Evolutionary conservation across 73 alveolate genomes (phyloP).

Genomic region (Urostyla sp.): DNA sequence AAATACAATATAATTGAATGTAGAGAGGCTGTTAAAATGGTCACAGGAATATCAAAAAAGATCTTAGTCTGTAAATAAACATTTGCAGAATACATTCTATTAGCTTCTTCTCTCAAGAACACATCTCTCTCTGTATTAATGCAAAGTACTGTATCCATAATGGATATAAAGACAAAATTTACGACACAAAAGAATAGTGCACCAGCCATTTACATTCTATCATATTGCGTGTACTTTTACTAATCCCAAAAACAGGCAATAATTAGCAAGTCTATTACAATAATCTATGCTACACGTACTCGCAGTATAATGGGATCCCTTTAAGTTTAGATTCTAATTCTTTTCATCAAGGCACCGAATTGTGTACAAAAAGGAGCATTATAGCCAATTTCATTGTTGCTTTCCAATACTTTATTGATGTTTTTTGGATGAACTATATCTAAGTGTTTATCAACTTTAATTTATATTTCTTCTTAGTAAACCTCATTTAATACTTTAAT

Average conservation of each 20-base stretch:
- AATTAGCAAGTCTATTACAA: slow-evolving; percentile 56
- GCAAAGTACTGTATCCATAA: slow-evolving; percentile 60
- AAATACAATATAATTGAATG: slow-evolving; percentile 22
- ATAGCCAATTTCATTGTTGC: background rate
- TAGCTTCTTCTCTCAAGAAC: slow-evolving; percentile 75
- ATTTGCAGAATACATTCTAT: slow-evolving; percentile 62
- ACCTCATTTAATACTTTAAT: background rate
- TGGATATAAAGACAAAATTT: slow-evolving; percentile 48
- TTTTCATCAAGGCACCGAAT: background rate
- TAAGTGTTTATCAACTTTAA: background rate
- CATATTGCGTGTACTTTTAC: slow-evolving; percentile 43
- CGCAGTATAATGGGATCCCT: slow-evolving; percentile 3
- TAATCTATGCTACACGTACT: slow-evolving; percentile 59
- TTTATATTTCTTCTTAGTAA: background rate
- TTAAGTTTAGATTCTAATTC: background rate
- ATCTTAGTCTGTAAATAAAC: slow-evolving; percentile 69
- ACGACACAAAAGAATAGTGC: slow-evolving; percentile 66
- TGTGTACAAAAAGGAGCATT: background rate
- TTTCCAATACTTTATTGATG: background rate
- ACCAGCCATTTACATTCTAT: slow-evolving; percentile 62
- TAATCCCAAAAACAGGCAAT: slow-evolving; percentile 63
- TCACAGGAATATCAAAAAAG: slow-evolving; percentile 70
- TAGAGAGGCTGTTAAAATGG: slow-evolving; percentile 2
- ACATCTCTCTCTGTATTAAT: slow-evolving; percentile 73
- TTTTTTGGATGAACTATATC: background rate